Evolutionary conservation across 2,329 filamentous ascomycete genomes (phyloP), one percentile per base, ranked within the genome.

Genomic region (Penicillium sp.): DNA sequence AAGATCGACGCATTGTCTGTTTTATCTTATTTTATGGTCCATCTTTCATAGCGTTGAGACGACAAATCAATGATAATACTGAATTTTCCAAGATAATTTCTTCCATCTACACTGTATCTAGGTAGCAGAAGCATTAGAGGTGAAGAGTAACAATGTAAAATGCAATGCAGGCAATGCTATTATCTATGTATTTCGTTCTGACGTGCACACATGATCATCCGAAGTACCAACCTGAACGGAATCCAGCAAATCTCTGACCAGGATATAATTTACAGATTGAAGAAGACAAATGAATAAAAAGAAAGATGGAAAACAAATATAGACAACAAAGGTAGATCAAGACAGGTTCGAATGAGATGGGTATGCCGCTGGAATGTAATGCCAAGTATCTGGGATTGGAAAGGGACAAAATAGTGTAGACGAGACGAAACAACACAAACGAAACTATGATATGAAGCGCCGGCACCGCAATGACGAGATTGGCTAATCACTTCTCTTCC

Each of bases 41-140:
- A 61, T 60, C 54, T 63, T 66, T 58, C 60, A 66, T 66, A 68
- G 65, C 66, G 66, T 53, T 58, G 59, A 64, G 58, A 68, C 55
- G 63, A 67, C 61, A 61, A 54, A 60, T 54, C 61, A 68, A 67
- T 65, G 63, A 68, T 65, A 65, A 68, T 58, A 57, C 55, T 43
- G 47, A 31, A 57, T 62, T 59, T 59, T 49, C 48, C 33, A 37
- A 37, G 7, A 37, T 18, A 18, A 18, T 3, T 35, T n/a, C 12
- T 7, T 31, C n/a, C 33, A 37, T 37, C n/a, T 37, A 37, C 43
- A 26, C n/a, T 42, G 11, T 22, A 22, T 15, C 3, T 22, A 22
- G 11, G 37, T 8, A 41, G 18, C 37, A 23, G 6, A 42, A 25
- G 20, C 29, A n/a, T 15, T 15, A 6, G 29, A 6, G 6, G 12